Evolutionary conservation across 495 filamentous ascomycete genomes (phyloP).

Genomic region (Lasiosphaeris hirsuta): DNA sequence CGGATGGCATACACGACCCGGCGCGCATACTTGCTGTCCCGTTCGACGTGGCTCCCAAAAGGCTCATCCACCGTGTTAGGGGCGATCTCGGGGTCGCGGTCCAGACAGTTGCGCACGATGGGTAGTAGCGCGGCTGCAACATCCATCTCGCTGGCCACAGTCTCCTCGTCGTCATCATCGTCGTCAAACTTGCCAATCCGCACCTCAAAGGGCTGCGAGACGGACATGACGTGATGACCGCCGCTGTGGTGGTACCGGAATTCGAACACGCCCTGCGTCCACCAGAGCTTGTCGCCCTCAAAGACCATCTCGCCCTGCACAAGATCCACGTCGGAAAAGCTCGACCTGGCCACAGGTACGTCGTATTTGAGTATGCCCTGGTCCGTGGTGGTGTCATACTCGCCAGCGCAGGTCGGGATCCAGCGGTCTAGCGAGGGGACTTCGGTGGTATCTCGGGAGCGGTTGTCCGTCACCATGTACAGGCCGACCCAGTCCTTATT

Average conservation of each 20-base stretch:
- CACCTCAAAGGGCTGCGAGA: slow-evolving; percentile 91
- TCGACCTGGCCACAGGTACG: slow-evolving; percentile 43
- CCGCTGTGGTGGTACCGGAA: slow-evolving; percentile 96
- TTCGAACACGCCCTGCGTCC: slow-evolving; percentile 93
- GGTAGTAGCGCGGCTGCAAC: slow-evolving; percentile 77
- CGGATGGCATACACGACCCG: slow-evolving; percentile 89
- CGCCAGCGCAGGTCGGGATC: slow-evolving; percentile 73
- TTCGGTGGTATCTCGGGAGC: slow-evolving; percentile 74
- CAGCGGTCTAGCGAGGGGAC: slow-evolving; percentile 87
- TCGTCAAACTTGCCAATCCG: slow-evolving; percentile 74
- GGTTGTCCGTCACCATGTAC: slow-evolving; percentile 91
- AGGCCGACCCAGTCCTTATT: slow-evolving; percentile 94
- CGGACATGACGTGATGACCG: slow-evolving; percentile 93
- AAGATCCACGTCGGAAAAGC: slow-evolving; percentile 49
- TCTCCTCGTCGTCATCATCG: slow-evolving; percentile 51
- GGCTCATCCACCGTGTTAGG: slow-evolving; percentile 74
- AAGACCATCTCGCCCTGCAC: slow-evolving; percentile 81
- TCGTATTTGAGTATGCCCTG: slow-evolving; percentile 75
- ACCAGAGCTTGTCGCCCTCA: slow-evolving; percentile 91
- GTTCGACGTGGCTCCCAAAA: slow-evolving; percentile 77
- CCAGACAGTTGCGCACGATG: slow-evolving; percentile 85
- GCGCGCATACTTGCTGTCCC: slow-evolving; percentile 83
- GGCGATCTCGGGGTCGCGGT: slow-evolving; percentile 87
- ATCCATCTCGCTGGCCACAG: slow-evolving; percentile 35
- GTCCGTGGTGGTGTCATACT: slow-evolving; percentile 75